Evolutionary conservation across 164 flowering plant genomes (phyloP), one percentile per base, ranked within the genome.

Genomic region (Aristolochia fimbriata): DNA sequence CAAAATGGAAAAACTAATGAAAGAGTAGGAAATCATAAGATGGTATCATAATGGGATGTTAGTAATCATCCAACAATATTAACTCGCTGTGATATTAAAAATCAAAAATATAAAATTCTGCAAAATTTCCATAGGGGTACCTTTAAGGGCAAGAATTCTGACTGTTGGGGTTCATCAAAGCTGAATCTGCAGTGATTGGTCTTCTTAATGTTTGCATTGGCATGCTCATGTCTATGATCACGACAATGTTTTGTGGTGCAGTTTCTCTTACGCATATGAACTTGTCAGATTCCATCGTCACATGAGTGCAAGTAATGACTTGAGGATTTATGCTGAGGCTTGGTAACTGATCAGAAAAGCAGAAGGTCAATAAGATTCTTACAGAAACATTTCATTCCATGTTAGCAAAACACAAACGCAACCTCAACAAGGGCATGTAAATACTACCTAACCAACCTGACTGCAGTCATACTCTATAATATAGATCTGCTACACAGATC

Each of bases 131-230:
- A 58, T 31, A 31, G 5, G 33, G 43, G 30, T 51, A 94, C 99
- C 99, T 87, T 94, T 94, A 47, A 94, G 74, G 25, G 99, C 99
- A 60, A 94, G 88, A 50, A 94, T 91, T 72, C 89, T n/a, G 83
- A 20, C 90, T 63, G 74, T 87, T 87, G 1, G 99, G 99, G 66
- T 94, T 91, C 99, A 94, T 94, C 61, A 94, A 78, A 6, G 99
- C 99, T 0, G 99, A 94, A 55, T 94, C 99, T 6, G 99, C 99
- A 19, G 97, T 94, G 30, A 94, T 94, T 3, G 99, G 99, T 72
- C 99, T 76, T 68, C 99, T 83, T 74, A 94, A 69, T 2, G 99
- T 97, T 72, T 94, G 99, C 72, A 67, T 87, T 15, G 99, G 99
- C 96, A 91, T 83, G 62, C 60, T 91, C 99, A 94, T 94, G 58